A percentile compares a stretch with the other conserved stretches of the same genome.
phyloP scores from a whole-genome alignment of 169 alveolate species.

The Plasmodium gonderi region DNA sequence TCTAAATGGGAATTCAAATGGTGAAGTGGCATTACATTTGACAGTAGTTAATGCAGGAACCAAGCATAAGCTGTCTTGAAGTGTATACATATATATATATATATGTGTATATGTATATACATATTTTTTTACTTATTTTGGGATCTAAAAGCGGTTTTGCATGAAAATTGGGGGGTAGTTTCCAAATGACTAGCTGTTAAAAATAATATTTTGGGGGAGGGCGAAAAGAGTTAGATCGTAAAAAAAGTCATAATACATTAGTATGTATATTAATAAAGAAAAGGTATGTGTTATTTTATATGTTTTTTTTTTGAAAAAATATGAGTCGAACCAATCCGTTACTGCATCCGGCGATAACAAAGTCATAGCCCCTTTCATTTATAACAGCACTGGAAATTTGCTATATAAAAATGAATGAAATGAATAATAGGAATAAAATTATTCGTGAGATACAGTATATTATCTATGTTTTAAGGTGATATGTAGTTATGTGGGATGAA shows the following conservation, averaged over 20 bases:
- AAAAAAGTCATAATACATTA: background rate
- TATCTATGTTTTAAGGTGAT: too few species aligned
- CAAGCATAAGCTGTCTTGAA: background rate
- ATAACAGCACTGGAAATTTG: constrained; percentile 71
- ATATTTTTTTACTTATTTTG: constrained; percentile 52
- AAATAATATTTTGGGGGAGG: background rate
- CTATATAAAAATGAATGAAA: too few species aligned
- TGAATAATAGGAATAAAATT: too few species aligned
- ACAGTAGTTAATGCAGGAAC: background rate
- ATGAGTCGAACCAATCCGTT: constrained; percentile 50
- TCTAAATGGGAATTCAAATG: constrained; percentile 4
- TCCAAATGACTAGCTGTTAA: constrained; percentile 60
- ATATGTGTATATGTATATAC: background rate
- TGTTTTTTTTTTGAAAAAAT: background rate
- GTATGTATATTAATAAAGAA: background rate
- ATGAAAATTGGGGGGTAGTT: constrained; percentile 60
- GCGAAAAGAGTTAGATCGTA: background rate
- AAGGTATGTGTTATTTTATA: background rate
- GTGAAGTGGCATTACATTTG: background rate
- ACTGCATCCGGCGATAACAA: constrained; percentile 70
- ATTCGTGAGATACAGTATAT: too few species aligned
- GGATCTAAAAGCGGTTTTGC: constrained; percentile 41
- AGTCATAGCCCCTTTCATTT: constrained; percentile 43
- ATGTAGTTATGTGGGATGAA: too few species aligned
- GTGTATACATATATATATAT: background rate